phyloP scores from a whole-genome alignment of 257 asterid species.

The Mentha longifolia region DNA sequence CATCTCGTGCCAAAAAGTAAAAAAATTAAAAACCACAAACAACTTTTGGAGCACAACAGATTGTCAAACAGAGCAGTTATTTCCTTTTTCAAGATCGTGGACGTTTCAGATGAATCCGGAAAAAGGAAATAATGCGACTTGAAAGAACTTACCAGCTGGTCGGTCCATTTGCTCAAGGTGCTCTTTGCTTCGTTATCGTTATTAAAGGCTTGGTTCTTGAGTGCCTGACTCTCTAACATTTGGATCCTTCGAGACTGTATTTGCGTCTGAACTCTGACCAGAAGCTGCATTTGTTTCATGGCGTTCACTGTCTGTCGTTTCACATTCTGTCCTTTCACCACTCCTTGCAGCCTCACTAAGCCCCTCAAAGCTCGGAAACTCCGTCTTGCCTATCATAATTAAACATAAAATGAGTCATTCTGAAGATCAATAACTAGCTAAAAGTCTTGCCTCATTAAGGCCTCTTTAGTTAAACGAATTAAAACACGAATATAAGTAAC shows the following conservation, averaged over 20 bases:
- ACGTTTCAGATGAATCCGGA: not conserved
- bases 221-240: constrained; percentile 74
- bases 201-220: constrained; percentile 49
- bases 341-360: constrained; percentile 94
- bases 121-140: not conserved
- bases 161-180: constrained; percentile 76
- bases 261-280: constrained; percentile 87
- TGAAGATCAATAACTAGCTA: constrained; percentile 1
- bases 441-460: too few species aligned
- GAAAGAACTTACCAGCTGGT: constrained; percentile 53
- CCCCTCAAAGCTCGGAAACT: constrained; percentile 90
- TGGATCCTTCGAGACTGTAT: constrained; percentile 92
- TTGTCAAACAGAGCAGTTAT: not conserved
- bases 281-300: constrained; percentile 96
- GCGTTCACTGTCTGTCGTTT: constrained; percentile 84
- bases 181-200: constrained; percentile 76
- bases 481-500: too few species aligned
- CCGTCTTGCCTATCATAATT: constrained; percentile 68
- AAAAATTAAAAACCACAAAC: not conserved
- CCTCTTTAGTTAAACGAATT: too few species aligned
- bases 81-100: constrained; percentile 6
- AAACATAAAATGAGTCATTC: not conserved
- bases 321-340: constrained; percentile 80
- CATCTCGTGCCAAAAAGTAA: not conserved
- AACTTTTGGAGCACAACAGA: not conserved